phyloP scores from a whole-genome alignment of 2,329 filamentous ascomycete genomes.

The Colletotrichum camelliae region DNA sequence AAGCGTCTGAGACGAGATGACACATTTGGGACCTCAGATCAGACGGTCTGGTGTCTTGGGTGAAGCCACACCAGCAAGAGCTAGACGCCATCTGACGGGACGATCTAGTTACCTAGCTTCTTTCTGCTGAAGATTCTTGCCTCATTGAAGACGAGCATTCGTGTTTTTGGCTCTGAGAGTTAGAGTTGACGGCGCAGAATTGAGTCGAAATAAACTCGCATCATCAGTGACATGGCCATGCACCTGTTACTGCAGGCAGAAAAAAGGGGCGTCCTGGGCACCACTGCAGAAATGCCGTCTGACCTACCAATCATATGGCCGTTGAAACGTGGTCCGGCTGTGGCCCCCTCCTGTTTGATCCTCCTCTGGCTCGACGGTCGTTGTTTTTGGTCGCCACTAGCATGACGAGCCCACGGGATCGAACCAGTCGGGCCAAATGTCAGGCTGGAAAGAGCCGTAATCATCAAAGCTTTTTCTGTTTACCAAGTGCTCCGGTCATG shows the following conservation, averaged over 20 bases:
- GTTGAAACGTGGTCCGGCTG: conserved; percentile 8
- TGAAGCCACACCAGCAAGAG: background rate
- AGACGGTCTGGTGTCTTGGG: conserved; percentile 21
- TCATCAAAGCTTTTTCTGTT: background rate
- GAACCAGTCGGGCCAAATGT: background rate
- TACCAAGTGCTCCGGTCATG: background rate
- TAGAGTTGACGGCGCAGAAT: background rate
- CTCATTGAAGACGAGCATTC: background rate
- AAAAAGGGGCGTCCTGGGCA: background rate
- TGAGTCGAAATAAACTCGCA: background rate
- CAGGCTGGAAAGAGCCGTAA: background rate
- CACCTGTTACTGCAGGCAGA: background rate
- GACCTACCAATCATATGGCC: background rate
- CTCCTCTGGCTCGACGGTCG: conserved; percentile 10
- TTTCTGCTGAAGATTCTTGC: background rate
- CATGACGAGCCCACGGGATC: background rate
- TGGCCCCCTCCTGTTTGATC: conserved; percentile 20
- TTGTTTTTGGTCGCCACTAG: conserved; percentile 5
- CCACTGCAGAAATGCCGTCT: background rate
- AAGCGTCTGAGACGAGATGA: conserved; percentile 23
- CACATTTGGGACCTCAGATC: conserved; percentile 23
- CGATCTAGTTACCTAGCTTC: background rate
- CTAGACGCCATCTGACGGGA: background rate
- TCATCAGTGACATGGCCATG: background rate
- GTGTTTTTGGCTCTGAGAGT: background rate